Conservation (phyloP, 2,329 filamentous ascomycete species). For the Elsinoe arachidis region DNA sequence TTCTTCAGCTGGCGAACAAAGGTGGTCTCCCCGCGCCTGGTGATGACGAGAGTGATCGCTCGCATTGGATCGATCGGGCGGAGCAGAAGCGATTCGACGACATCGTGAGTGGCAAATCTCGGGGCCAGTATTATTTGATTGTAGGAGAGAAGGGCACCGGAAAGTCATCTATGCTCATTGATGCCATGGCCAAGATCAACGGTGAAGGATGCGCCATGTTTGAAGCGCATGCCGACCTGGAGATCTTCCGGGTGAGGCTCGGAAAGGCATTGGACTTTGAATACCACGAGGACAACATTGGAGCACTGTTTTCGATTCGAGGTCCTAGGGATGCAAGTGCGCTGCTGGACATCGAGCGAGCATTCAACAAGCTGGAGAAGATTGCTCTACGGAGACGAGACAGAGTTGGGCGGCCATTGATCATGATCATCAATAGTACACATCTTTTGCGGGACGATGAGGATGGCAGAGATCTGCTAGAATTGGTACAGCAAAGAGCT, state of each 20-base stretch:
- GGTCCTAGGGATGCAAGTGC: conserved; percentile 88
- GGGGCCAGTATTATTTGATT: conserved; percentile 82
- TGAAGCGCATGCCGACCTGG: conserved; percentile 87
- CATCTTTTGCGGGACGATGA: conserved; percentile 88
- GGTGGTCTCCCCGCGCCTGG: conserved; percentile 22
- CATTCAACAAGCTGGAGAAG: conserved; percentile 96
- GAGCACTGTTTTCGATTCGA: conserved; percentile 87
- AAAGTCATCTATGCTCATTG: conserved; percentile 92
- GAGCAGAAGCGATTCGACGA: conserved; percentile 69
- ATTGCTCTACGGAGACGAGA: conserved; percentile 67
- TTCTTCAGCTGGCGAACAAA: conserved; percentile 53
- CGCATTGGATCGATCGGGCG: conserved; percentile 73
- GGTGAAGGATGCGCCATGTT: conserved; percentile 90
- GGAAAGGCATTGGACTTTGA: conserved; percentile 95
- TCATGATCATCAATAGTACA: conserved; percentile 91
- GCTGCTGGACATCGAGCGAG: conserved; percentile 87
- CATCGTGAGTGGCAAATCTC: conserved; percentile 66
- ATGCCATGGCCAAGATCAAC: conserved; percentile 87
- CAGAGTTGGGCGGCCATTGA: conserved; percentile 57
- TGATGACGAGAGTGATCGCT: conserved; percentile 41
- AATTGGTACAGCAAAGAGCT: conserved; percentile 88
- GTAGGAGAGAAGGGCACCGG: conserved; percentile 94
- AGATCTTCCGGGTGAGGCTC: conserved; percentile 87
- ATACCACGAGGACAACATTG: conserved; percentile 96
- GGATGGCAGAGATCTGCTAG: conserved; percentile 84